These are phyloP conservation scores for Triticum turgidum DNA, from an alignment of 176 grass and related monocot species.

Conservation along the genomic window DNA sequence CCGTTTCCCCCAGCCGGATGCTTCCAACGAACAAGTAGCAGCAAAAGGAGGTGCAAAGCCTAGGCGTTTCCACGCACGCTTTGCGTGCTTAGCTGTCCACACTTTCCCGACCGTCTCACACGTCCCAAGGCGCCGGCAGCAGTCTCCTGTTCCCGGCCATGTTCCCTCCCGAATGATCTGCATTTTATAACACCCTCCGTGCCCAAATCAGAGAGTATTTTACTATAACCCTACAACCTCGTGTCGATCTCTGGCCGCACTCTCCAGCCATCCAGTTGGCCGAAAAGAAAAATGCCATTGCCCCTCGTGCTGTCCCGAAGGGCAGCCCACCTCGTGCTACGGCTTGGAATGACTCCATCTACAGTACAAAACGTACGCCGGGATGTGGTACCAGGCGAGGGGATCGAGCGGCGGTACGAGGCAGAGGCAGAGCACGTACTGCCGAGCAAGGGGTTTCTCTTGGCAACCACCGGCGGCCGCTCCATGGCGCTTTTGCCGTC, in stretches of 20 bases:
- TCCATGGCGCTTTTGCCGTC: background rate
- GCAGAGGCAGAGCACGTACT: too few relatives aligned
- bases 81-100: slow-evolving; percentile 7
- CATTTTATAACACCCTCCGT: background rate
- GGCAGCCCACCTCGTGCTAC: background rate
- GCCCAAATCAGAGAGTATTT: background rate
- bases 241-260: background rate
- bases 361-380: background rate
- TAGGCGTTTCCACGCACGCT: background rate
- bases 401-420: too few relatives aligned
- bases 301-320: background rate
- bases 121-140: slow-evolving; percentile 10
- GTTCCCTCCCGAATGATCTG: background rate
- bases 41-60: background rate
- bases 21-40: background rate
- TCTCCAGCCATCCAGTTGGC: background rate
- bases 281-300: background rate
- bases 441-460: background rate
- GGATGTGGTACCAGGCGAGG: background rate
- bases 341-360: background rate
- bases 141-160: background rate
- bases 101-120: slow-evolving; percentile 15
- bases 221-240: background rate
- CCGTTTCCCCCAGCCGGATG: background rate
- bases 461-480: background rate